Percentiles rank a stretch among this genome's conserved stretches.
phyloP scores from a whole-genome alignment of 352 stramenopile species.

The Pythium scleroteichum region DNA sequence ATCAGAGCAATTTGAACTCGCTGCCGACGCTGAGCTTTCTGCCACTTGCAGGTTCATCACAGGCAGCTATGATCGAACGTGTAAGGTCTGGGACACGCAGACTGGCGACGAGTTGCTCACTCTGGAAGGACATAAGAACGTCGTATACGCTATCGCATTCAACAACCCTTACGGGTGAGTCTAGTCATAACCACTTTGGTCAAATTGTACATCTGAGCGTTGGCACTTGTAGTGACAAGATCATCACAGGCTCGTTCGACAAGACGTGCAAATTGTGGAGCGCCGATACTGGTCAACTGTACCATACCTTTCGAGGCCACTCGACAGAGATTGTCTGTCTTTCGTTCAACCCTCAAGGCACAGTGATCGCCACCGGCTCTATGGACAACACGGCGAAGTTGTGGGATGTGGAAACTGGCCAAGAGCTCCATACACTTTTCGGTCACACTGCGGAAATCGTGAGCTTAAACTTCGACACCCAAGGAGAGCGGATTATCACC shows the following conservation, averaged over 20 bases:
- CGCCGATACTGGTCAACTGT: slow-evolving; percentile 91
- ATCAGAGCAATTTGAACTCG: slow-evolving; percentile 1
- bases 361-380: slow-evolving; percentile 86
- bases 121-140: slow-evolving; percentile 95
- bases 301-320: slow-evolving; percentile 95
- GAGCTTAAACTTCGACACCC: slow-evolving; percentile 93
- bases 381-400: slow-evolving; percentile 97
- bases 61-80: slow-evolving; percentile 94
- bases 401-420: slow-evolving; percentile 94
- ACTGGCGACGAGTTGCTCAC: slow-evolving; percentile 93
- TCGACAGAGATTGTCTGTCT: slow-evolving; percentile 96
- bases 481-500: slow-evolving; percentile 93
- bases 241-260: slow-evolving; percentile 95
- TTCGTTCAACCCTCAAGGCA: slow-evolving; percentile 94
- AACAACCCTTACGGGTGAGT: slow-evolving; percentile 95
- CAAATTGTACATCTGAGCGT: not conserved
- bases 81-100: slow-evolving; percentile 95
- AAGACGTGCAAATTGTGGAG: slow-evolving; percentile 97
- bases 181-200: not conserved
- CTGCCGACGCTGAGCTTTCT: not conserved
- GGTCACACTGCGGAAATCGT: slow-evolving; percentile 95
- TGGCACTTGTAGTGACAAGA: slow-evolving; percentile 73
- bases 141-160: slow-evolving; percentile 96
- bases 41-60: slow-evolving; percentile 88
- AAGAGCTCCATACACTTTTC: slow-evolving; percentile 93